Percentiles rank a stretch among this genome's conserved stretches.
Conservation (phyloP, 2,329 filamentous ascomycete genomes). For the Cladophialophora immunda region DNA sequence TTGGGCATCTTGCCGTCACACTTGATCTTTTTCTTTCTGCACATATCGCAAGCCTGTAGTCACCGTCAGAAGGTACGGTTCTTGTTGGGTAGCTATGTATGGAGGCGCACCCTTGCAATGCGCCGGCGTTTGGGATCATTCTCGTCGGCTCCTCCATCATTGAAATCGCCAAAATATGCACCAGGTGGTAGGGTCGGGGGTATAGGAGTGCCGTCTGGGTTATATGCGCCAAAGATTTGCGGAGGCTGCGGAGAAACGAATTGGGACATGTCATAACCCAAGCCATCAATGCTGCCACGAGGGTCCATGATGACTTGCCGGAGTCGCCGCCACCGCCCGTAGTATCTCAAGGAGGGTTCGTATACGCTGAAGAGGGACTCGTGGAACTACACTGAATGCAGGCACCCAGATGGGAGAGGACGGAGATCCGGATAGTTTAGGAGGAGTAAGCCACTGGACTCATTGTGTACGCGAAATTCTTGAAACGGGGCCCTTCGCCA, state of each 20-base stretch:
- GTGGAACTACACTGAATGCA: constrained; percentile 19
- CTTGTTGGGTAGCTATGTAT: constrained; percentile 10
- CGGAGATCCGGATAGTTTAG: constrained; percentile 16
- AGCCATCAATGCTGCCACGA: constrained; percentile 43
- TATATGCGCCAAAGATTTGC: constrained; percentile 73
- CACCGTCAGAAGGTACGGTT: constrained; percentile 30
- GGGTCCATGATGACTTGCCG: constrained; percentile 35
- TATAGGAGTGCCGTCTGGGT: constrained; percentile 67
- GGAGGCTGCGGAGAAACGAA: constrained; percentile 71
- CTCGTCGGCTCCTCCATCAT: constrained; percentile 60
- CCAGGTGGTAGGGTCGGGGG: constrained; percentile 56
- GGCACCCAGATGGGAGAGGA: constrained; percentile 3
- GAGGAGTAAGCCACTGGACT: constrained; percentile 26
- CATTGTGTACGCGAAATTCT: constrained; percentile 14
- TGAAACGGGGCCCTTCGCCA: constrained; percentile 5
- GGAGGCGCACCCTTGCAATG: constrained; percentile 77
- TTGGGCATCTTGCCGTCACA: constrained; percentile 95
- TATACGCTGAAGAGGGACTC: neutral
- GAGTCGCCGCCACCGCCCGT: constrained; percentile 9
- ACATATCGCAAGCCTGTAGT: constrained; percentile 88
- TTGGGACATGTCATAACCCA: constrained; percentile 57
- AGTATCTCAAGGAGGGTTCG: neutral
- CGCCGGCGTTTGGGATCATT: constrained; percentile 88
- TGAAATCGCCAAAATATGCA: constrained; percentile 54
- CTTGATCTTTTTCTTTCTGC: constrained; percentile 92